Evolutionary conservation across 2,329 filamentous ascomycete genomes (phyloP), one percentile per base, ranked within the genome.

Genomic region (Meredithiella fracta): DNA sequence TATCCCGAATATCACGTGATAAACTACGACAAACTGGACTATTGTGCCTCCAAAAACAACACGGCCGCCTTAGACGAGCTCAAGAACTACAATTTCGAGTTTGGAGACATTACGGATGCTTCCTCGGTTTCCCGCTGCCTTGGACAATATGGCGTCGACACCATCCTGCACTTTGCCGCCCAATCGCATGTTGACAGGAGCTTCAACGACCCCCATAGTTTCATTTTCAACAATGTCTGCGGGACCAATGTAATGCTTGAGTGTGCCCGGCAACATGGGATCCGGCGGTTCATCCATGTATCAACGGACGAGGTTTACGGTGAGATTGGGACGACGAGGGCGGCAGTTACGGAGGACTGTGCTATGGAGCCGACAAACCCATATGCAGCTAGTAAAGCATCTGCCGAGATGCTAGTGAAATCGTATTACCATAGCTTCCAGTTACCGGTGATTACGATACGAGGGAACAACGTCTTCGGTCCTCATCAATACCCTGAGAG

Each of bases 291-390:
- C 67, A 82, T 91, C 63, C 86, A 91, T 67, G 80, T 91, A 60
- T 88, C 84, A 8, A 91, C 86, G 1, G 86, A 92, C 65, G 86
- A 91, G 70, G 86, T 91, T 1, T 91, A 91, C 62, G 86, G 86
- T 44, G 86, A 91, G 66, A 83, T 87, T 58, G 79, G 79, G 58
- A 79, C 83, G 53, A 83, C 80, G 37, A 81, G 81, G 2, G 82
- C 84, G 59, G 85, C 87, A 63, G 67, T 87, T 60, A 71, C 82
- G 44, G 86, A 90, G 69, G 78, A 79, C 15, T 86, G 83, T 68
- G 79, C 86, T 61, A 73, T 91, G 34, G 81, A 82, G 1, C 86
- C 86, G 0, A 90, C 86, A 20, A 92, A 91, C 63, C 86, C 86
- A 14, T 90, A 90, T 62, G 82, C 85, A 8, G 85, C 85, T 20